A percentile compares a stretch with the other conserved stretches of the same genome.
Evolutionary conservation across 257 asterid genomes (phyloP).

Genomic region (Cinchona pubescens): DNA sequence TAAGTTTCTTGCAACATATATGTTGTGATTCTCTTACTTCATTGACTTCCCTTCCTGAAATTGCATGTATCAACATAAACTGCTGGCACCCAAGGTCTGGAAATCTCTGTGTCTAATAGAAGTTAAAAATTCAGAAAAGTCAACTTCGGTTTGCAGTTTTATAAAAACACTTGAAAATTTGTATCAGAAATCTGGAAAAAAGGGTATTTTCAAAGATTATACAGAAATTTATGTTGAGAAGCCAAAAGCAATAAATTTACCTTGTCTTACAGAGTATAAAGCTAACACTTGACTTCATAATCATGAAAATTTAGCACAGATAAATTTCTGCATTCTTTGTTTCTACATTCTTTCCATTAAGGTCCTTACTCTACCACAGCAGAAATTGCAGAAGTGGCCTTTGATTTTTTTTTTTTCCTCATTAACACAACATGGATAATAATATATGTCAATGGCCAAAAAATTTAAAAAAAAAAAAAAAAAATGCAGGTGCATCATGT

Average conservation of each 20-base stretch:
- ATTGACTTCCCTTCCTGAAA: not conserved
- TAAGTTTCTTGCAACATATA: constrained; percentile 22
- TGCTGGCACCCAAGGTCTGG: not conserved
- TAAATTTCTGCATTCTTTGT: not conserved
- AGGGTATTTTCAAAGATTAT: not conserved
- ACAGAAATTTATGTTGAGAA: not conserved
- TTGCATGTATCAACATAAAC: not conserved
- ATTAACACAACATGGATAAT: not conserved
- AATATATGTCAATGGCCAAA: not conserved
- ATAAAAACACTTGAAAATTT: not conserved
- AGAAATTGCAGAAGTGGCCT: not conserved
- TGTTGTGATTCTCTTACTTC: not conserved
- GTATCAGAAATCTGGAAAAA: not conserved
- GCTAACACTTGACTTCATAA: not conserved
- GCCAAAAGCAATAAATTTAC: not conserved
- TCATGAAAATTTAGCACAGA: not conserved
- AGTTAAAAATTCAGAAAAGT: not conserved
- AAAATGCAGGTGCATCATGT: constrained; percentile 56
- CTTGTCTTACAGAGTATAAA: not conserved
- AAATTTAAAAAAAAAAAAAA: too few relatives aligned
- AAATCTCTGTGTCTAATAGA: too few relatives aligned
- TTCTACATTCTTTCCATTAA: too few relatives aligned
- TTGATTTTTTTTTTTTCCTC: not conserved
- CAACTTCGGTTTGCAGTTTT: not conserved
- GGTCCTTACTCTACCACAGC: not conserved